Percentiles rank a stretch among this genome's conserved stretches.
phyloP scores from a whole-genome alignment of 148 eudicot species.

The Gaultheria prostrata region DNA sequence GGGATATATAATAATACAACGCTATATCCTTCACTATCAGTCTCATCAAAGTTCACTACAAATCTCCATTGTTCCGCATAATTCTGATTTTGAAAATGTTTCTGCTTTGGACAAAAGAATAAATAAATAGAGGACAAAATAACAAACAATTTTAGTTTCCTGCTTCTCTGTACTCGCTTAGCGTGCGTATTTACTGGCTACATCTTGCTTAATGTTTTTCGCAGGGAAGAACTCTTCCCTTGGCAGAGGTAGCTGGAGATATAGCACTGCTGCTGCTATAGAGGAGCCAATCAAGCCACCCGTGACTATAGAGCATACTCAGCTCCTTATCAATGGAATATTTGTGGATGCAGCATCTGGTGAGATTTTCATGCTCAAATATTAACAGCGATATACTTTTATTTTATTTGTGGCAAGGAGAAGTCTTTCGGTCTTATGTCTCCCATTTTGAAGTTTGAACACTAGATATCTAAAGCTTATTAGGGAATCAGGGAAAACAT shows the following conservation, averaged over 20 bases:
- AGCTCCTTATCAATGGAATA: slow-evolving; percentile 57
- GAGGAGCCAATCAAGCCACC: slow-evolving; percentile 55
- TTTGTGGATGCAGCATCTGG: slow-evolving; percentile 67
- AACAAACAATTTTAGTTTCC: too few species aligned
- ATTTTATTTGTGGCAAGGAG: neutral
- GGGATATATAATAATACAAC: neutral
- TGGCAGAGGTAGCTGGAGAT: slow-evolving; percentile 30
- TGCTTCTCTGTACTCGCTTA: too few species aligned
- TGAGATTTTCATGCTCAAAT: slow-evolving; percentile 14
- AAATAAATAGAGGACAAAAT: too few species aligned
- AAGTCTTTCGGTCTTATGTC: neutral
- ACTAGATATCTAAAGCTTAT: slow-evolving; percentile 8
- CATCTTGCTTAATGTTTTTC: neutral
- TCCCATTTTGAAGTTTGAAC: neutral
- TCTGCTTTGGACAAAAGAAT: neutral
- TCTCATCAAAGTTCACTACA: neutral
- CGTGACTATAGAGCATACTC: slow-evolving; percentile 40
- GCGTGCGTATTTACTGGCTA: neutral
- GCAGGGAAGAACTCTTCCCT: slow-evolving; percentile 33
- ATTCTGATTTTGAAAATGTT: neutral
- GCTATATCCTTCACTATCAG: neutral
- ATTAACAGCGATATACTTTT: neutral
- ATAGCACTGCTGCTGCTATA: slow-evolving; percentile 45
- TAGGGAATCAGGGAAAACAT: slow-evolving; percentile 47
- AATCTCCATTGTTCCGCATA: neutral